Conservation (phyloP, 331 rosid genomes). For the Arachis monticola region DNA sequence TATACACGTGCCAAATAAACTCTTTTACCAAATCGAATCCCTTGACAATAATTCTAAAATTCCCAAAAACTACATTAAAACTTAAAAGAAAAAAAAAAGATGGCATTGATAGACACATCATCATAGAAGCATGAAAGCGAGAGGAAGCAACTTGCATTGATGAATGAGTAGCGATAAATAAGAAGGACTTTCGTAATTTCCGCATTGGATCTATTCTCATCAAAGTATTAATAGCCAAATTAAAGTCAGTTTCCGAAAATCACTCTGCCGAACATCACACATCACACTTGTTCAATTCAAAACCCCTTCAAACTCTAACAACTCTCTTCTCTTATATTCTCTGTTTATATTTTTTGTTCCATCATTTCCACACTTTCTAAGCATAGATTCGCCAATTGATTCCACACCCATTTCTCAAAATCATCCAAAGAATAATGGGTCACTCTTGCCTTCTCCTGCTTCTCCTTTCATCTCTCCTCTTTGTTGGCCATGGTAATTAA, state of each 20-base stretch:
- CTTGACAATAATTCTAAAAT: too few species aligned
- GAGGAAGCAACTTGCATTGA: neutral
- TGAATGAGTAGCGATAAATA: neutral
- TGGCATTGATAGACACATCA: too few species aligned
- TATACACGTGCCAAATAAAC: too few species aligned
- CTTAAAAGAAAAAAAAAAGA: too few species aligned
- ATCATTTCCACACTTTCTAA: neutral
- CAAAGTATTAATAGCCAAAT: neutral
- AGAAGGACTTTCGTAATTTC: neutral
- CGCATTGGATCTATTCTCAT: constrained; percentile 28
- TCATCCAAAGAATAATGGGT: constrained; percentile 48
- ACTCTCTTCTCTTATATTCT: neutral
- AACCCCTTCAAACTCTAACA: neutral
- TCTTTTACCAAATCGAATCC: too few species aligned
- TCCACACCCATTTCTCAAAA: constrained; percentile 40
- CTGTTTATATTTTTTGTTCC: neutral
- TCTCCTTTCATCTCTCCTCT: constrained; percentile 55
- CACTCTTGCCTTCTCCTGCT: constrained; percentile 47
- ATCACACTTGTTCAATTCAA: neutral
- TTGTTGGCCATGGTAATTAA: constrained; percentile 40
- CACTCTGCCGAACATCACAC: neutral
- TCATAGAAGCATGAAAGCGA: neutral
- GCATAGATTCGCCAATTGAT: neutral
- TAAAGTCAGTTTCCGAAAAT: constrained; percentile 36
- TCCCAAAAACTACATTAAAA: too few species aligned